Evolutionary conservation across 2,329 filamentous ascomycete species (phyloP).

Genomic region (Hymenoscyphus occultus): DNA sequence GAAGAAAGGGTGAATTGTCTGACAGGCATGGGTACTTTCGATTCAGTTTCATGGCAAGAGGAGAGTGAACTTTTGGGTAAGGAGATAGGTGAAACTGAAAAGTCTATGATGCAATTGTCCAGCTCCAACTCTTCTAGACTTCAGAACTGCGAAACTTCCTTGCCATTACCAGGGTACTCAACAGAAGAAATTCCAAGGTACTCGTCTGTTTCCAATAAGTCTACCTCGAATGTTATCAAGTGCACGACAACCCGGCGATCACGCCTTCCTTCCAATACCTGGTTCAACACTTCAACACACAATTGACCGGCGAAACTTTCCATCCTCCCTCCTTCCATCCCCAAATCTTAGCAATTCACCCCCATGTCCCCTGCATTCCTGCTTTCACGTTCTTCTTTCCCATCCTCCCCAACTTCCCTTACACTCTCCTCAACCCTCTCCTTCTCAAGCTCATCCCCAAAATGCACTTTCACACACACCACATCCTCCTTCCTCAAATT

Average conservation of each 20-base stretch:
- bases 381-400: not conserved
- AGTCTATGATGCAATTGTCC: too few species aligned
- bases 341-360: not conserved
- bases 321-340: not conserved
- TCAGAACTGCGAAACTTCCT: too few species aligned
- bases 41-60: too few species aligned
- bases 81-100: too few species aligned
- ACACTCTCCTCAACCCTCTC: not conserved
- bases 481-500: not conserved
- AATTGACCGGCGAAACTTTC: not conserved
- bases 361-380: not conserved
- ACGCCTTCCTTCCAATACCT: not conserved
- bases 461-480: not conserved
- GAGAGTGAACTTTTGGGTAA: too few species aligned
- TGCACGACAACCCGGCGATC: not conserved
- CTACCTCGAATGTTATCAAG: not conserved
- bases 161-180: too few species aligned
- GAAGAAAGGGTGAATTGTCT: too few species aligned
- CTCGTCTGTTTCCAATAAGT: too few species aligned
- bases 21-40: too few species aligned
- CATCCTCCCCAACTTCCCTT: not conserved
- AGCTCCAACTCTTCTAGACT: too few species aligned
- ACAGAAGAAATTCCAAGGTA: too few species aligned
- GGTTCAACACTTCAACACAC: not conserved
- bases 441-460: not conserved